These are phyloP conservation scores for Daldinia concentrica DNA, from an alignment of 495 filamentous ascomycete genomes.

Conservation along the genomic window DNA sequence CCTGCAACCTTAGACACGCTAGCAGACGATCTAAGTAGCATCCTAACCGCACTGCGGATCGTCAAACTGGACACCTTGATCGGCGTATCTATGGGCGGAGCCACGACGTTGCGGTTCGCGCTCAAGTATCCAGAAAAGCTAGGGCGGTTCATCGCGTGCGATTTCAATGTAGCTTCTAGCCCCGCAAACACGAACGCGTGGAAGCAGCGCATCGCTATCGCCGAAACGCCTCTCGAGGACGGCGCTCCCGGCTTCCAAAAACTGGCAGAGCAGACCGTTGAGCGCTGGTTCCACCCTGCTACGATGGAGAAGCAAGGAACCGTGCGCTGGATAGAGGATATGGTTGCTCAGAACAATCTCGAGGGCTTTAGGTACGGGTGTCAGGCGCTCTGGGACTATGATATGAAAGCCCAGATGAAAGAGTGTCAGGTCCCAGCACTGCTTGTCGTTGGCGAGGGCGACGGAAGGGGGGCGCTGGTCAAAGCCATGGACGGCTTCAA, in stretches of 20 bases:
- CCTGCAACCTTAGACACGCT: slow-evolving; percentile 68
- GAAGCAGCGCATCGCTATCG: slow-evolving; percentile 77
- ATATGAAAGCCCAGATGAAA: slow-evolving; percentile 72
- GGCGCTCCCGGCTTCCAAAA: slow-evolving; percentile 60
- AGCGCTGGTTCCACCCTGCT: slow-evolving; percentile 76
- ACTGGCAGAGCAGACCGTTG: slow-evolving; percentile 72
- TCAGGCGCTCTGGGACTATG: slow-evolving; percentile 78
- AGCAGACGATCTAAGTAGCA: slow-evolving; percentile 67
- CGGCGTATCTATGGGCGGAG: slow-evolving; percentile 81
- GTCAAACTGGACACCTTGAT: slow-evolving; percentile 67
- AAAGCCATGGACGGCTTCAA: slow-evolving; percentile 80
- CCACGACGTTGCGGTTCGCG: slow-evolving; percentile 74
- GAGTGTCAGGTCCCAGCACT: slow-evolving; percentile 65
- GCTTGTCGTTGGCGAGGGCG: slow-evolving; percentile 74
- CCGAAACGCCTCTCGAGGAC: slow-evolving; percentile 64
- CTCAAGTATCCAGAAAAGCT: slow-evolving; percentile 70
- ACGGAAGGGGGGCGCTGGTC: slow-evolving; percentile 73
- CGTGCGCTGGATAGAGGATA: slow-evolving; percentile 59
- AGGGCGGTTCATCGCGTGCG: slow-evolving; percentile 73
- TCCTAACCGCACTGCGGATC: slow-evolving; percentile 69
- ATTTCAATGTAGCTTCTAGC: slow-evolving; percentile 75
- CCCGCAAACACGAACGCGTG: slow-evolving; percentile 77
- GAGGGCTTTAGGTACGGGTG: slow-evolving; percentile 75
- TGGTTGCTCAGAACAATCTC: slow-evolving; percentile 71
- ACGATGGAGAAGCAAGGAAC: slow-evolving; percentile 62